Base-by-base conservation (phyloP, 306 rosid species). In the Morella rubra region DNA sequence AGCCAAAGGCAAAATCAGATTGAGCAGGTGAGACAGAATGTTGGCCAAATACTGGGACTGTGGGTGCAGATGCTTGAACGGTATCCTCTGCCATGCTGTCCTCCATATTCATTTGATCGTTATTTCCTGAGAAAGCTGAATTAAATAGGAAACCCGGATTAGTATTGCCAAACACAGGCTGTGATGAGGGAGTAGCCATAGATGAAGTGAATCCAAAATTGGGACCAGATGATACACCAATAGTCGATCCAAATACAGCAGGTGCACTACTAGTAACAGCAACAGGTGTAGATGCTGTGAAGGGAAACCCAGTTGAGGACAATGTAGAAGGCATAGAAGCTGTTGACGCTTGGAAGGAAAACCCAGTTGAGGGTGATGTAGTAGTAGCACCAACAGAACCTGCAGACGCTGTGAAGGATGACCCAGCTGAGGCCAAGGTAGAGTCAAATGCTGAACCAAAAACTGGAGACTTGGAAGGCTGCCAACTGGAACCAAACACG, bases 61-160 rank as follows among this genome's bases (percentile, higher is more conserved):
- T 27, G 3, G 92, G 81, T 4, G 68, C 71, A 13, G 87, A 49
- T 60, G 84, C 79, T 79, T 88, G 92, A 68, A 88, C 68, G 16
- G 85, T 88, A 81, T 92, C 99, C 81, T 95, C 99, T 1, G 97
- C 96, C 97, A 95, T 92, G 84, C 93, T 89, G 81, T 95, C 97
- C 81, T 87, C 97, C 96, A 90, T 89, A 69, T 73, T 86, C 89
- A 77, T 86, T 82, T 95, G 97, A 70, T 86, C 89, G 80, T 82
- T 90, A 87, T 84, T 90, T 69, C 79, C 85, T 0, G 79, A 15
- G 40, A 92, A 53, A 42, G 87, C 69, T 56, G 95, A 78, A 84
- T 82, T 73, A 56, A 88, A 85, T 22, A 77, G 0, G 13, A 85
- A 90, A 44, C n/a, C 73, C 41, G 86, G 53, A 73, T 62, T 87